Evolutionary conservation across 2,329 filamentous ascomycete species (phyloP).

Genomic region (Fusarium nurragi): DNA sequence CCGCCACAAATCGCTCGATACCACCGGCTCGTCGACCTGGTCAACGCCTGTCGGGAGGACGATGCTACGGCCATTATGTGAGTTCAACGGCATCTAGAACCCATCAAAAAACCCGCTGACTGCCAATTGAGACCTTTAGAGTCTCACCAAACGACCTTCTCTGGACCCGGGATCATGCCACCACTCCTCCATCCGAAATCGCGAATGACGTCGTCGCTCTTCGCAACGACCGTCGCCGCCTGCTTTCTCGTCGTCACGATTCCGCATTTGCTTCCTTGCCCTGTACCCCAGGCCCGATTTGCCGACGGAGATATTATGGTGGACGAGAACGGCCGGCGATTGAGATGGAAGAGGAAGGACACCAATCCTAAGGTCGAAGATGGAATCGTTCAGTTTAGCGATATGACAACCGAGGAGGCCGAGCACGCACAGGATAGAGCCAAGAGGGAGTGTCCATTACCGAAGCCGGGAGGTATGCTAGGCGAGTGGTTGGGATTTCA

Average conservation of each 20-base stretch:
- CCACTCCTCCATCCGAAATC: constrained; percentile 94
- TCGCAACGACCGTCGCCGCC: constrained; percentile 88
- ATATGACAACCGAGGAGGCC: constrained; percentile 50
- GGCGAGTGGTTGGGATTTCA: constrained; percentile 80
- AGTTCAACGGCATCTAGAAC: constrained; percentile 39
- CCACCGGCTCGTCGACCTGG: constrained; percentile 37
- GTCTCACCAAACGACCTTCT: constrained; percentile 24
- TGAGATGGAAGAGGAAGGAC: constrained; percentile 55
- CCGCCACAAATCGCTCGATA: constrained; percentile 43
- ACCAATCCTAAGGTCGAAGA: constrained; percentile 53
- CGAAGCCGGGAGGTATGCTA: constrained; percentile 84
- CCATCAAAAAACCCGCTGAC: constrained; percentile 28
- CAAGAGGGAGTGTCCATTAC: constrained; percentile 86
- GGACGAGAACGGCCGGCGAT: constrained; percentile 58
- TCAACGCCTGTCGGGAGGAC: constrained; percentile 36
- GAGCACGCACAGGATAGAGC: constrained; percentile 52
- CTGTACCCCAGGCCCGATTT: constrained; percentile 77
- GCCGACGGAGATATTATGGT: constrained; percentile 71
- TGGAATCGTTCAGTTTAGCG: constrained; percentile 60
- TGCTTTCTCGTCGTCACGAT: constrained; percentile 93
- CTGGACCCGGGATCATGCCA: constrained; percentile 66
- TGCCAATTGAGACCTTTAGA: constrained; percentile 44
- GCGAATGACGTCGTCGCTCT: constrained; percentile 90
- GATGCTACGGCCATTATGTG: constrained; percentile 41
- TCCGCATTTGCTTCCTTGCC: constrained; percentile 91